phyloP scores from a whole-genome alignment of 2,329 filamentous ascomycete genomes.

The Pyrenochaeta sp. region DNA sequence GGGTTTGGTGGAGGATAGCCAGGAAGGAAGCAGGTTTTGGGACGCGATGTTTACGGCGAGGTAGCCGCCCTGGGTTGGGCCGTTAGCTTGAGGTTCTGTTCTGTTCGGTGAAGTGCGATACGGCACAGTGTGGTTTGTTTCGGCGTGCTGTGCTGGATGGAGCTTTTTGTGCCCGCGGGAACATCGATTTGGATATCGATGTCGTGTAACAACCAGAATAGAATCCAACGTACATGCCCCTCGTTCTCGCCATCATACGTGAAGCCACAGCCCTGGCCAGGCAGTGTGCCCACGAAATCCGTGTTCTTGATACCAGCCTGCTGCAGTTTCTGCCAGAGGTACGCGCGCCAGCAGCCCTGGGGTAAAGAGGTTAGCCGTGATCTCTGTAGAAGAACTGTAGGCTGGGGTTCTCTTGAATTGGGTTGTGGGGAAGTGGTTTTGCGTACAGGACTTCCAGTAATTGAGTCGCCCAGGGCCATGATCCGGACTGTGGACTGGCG shows the following conservation, averaged over 20 bases:
- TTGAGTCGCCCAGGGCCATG: constrained; percentile 37
- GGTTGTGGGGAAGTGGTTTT: neutral
- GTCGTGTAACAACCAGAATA: no score
- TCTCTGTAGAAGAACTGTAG: no score
- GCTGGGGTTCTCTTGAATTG: no score
- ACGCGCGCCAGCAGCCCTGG: constrained; percentile 38
- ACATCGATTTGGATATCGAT: no score
- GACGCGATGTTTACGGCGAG: constrained; percentile 45
- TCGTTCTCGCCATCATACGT: constrained; percentile 23
- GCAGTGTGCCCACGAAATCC: constrained; percentile 39
- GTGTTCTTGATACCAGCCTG: constrained; percentile 27
- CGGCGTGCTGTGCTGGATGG: no score
- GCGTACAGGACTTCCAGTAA: constrained; percentile 25
- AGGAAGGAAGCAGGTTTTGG: constrained; percentile 47
- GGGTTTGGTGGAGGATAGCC: constrained; percentile 47
- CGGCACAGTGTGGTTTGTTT: no score
- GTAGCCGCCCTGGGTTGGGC: constrained; percentile 10
- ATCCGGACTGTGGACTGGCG: constrained; percentile 25
- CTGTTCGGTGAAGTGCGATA: constrained; percentile 15
- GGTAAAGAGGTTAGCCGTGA: constrained; percentile 12
- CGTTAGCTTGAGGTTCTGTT: neutral
- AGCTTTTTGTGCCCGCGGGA: no score
- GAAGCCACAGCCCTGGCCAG: constrained; percentile 48
- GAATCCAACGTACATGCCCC: neutral
- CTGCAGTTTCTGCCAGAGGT: constrained; percentile 34